Percentiles rank a stretch among this genome's conserved stretches.
Conservation (phyloP, 768 basidiomycete genomes). For the Strobilomyces echinocephalus region DNA sequence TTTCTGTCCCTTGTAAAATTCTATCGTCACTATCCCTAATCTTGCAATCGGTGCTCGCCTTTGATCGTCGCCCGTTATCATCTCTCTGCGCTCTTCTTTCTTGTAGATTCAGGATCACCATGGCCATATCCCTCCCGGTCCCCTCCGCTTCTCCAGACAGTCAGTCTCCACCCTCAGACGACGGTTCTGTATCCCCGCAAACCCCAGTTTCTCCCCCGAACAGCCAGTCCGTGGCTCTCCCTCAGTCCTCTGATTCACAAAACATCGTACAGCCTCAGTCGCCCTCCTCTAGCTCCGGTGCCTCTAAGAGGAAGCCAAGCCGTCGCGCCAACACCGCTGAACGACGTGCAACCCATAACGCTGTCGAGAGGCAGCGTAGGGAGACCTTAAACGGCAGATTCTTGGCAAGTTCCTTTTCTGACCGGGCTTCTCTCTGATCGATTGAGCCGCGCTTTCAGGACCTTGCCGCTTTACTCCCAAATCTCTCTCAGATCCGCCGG, state of each 20-base stretch:
- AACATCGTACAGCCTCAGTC: conserved; percentile 21
- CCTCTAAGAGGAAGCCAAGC: conserved; percentile 73
- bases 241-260: conserved; percentile 25
- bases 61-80: conserved; percentile 5
- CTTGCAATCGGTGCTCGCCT: background rate
- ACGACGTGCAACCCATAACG: conserved; percentile 94
- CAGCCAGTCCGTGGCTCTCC: conserved; percentile 34
- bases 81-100: conserved; percentile 6
- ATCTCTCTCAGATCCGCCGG: conserved; percentile 84
- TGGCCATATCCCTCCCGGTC: conserved; percentile 39
- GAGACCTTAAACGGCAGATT: conserved; percentile 94
- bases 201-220: conserved; percentile 45
- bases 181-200: conserved; percentile 41
- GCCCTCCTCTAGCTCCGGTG: conserved; percentile 18
- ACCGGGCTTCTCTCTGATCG: conserved; percentile 7
- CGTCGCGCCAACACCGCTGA: conserved; percentile 95
- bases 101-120: conserved; percentile 17
- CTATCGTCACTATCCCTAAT: conserved; percentile 13
- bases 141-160: conserved; percentile 35
- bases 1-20: conserved; percentile 27
- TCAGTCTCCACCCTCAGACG: conserved; percentile 40
- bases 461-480: conserved; percentile 86
- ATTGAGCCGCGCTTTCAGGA: conserved; percentile 46
- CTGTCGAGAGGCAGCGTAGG: conserved; percentile 88
- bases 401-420: conserved; percentile 49